These are phyloP conservation scores for Epichloe brachyelytri DNA, from an alignment of 2,329 filamentous ascomycete species.

Conservation along the genomic window DNA sequence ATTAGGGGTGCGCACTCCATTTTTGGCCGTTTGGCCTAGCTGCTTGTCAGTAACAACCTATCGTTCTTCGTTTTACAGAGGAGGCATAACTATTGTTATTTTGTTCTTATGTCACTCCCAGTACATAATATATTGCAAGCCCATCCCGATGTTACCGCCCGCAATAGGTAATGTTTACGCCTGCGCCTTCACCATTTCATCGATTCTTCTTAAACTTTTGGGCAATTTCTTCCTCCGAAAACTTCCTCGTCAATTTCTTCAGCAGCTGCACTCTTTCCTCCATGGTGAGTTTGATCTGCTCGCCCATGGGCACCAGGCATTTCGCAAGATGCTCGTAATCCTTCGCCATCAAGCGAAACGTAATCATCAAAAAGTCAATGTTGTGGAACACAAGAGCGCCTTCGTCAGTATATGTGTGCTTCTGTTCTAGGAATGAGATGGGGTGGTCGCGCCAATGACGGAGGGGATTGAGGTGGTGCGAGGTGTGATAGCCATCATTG, in stretches of 20 bases:
- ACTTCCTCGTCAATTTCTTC: conserved; percentile 49
- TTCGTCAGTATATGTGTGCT: conserved; percentile 51
- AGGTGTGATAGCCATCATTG: conserved; percentile 75
- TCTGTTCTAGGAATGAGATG: conserved; percentile 56
- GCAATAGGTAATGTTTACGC: background rate
- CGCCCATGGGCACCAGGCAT: conserved; percentile 61
- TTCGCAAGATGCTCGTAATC: conserved; percentile 58
- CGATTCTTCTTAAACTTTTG: conserved; percentile 34
- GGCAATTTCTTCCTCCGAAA: conserved; percentile 51
- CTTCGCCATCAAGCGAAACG: conserved; percentile 52
- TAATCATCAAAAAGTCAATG: conserved; percentile 71
- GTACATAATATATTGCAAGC: background rate
- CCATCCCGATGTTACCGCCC: background rate
- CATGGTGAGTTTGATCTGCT: conserved; percentile 53
- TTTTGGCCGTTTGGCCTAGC: no score
- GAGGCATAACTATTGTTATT: background rate
- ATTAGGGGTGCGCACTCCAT: no score
- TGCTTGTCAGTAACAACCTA: no score
- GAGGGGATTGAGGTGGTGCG: conserved; percentile 64
- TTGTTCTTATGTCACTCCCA: background rate
- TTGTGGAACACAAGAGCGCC: conserved; percentile 66
- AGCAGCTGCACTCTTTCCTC: conserved; percentile 52
- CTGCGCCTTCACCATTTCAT: background rate
- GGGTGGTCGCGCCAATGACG: conserved; percentile 77
- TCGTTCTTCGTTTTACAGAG: no score